phyloP scores from a whole-genome alignment of 306 rosid species.

The Lithocarpus polystachyus region DNA sequence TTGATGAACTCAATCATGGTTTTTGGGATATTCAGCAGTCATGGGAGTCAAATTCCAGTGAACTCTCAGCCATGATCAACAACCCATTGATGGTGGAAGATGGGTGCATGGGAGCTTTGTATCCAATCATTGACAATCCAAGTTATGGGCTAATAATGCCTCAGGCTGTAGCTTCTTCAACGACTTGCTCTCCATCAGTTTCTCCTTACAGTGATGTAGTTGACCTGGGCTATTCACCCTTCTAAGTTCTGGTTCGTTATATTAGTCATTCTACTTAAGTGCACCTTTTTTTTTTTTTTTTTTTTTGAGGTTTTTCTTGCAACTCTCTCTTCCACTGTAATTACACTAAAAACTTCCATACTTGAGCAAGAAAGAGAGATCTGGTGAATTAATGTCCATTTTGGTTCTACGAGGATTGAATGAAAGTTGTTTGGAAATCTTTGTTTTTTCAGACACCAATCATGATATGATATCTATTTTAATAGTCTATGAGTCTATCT shows the following conservation, averaged over 20 bases:
- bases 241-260: constrained; percentile 29
- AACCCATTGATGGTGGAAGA: constrained; percentile 42
- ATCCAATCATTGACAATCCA: constrained; percentile 42
- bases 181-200: constrained; percentile 47
- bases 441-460: constrained; percentile 30
- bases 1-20: constrained; percentile 52
- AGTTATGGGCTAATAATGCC: constrained; percentile 35
- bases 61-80: constrained; percentile 60
- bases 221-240: constrained; percentile 60
- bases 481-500: constrained; percentile 16
- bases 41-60: constrained; percentile 55
- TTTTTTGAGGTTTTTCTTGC: constrained; percentile 16
- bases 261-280: constrained; percentile 29
- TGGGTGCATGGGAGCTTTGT: constrained; percentile 50
- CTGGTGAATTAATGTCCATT: not conserved
- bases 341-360: constrained; percentile 28
- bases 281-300: constrained; percentile 21
- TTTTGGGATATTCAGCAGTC: constrained; percentile 43
- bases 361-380: constrained; percentile 18
- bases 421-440: constrained; percentile 5
- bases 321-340: constrained; percentile 32
- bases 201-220: constrained; percentile 61
- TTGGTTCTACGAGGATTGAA: constrained; percentile 13
- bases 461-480: constrained; percentile 27
- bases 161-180: constrained; percentile 39